phyloP scores from a whole-genome alignment of 768 basidiomycete genomes.

The Mycena metata region DNA sequence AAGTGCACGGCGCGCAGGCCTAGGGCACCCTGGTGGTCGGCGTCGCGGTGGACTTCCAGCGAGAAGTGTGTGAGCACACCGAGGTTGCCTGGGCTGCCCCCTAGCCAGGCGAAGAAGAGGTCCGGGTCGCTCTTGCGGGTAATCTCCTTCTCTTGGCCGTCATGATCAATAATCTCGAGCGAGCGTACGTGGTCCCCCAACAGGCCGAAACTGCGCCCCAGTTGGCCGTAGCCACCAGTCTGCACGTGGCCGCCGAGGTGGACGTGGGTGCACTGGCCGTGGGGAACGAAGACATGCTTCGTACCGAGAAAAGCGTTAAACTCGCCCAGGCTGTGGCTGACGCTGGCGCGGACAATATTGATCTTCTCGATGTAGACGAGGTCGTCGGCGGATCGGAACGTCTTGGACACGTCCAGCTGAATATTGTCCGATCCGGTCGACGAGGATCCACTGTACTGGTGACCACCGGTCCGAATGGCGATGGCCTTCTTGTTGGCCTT shows the following conservation, averaged over 20 bases:
- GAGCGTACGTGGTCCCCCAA: slow-evolving; percentile 27
- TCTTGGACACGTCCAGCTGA: slow-evolving; percentile 17
- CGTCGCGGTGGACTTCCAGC: slow-evolving; percentile 30
- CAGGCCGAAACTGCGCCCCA: slow-evolving; percentile 31
- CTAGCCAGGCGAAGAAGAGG: slow-evolving; percentile 34
- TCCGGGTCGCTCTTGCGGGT: slow-evolving; percentile 26
- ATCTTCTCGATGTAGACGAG: not conserved
- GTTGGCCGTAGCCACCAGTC: slow-evolving; percentile 29
- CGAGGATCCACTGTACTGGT: slow-evolving; percentile 31
- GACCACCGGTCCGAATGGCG: slow-evolving; percentile 27
- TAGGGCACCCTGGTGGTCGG: slow-evolving; percentile 23
- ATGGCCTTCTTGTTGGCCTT: slow-evolving; percentile 13
- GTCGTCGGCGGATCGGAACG: slow-evolving; percentile 19
- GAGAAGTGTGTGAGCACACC: slow-evolving; percentile 31
- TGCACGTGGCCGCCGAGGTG: slow-evolving; percentile 33
- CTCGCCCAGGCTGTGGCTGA: slow-evolving; percentile 30
- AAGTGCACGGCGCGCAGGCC: slow-evolving; percentile 27
- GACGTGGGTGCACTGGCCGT: slow-evolving; percentile 33
- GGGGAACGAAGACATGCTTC: slow-evolving; percentile 31
- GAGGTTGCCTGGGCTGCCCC: slow-evolving; percentile 35
- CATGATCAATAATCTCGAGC: slow-evolving; percentile 32
- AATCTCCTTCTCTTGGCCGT: slow-evolving; percentile 30
- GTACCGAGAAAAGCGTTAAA: slow-evolving; percentile 32
- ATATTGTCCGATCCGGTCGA: slow-evolving; percentile 23
- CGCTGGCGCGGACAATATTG: not conserved